These are phyloP conservation scores for Silene vulgaris DNA, from an alignment of 179 eudicot genomes.

Conservation along the genomic window DNA sequence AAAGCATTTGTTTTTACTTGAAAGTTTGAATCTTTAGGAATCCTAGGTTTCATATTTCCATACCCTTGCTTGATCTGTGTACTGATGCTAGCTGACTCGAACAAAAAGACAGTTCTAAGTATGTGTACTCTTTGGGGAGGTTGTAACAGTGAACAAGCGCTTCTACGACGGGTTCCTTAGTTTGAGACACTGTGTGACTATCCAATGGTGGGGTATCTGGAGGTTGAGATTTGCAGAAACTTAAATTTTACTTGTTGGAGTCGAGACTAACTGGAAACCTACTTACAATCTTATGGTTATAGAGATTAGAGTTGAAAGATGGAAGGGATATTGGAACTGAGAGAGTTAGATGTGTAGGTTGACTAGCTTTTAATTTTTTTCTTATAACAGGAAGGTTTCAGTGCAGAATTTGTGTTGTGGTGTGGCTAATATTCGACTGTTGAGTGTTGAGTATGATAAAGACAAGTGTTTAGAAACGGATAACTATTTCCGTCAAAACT, in stretches of 20 bases:
- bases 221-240: neutral
- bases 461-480: neutral
- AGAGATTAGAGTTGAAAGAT: neutral
- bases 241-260: neutral
- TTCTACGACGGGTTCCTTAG: neutral
- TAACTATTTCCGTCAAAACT: neutral
- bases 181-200: neutral
- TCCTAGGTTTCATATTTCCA: neutral
- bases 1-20: neutral
- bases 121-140: neutral
- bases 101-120: neutral
- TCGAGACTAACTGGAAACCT: neutral
- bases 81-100: neutral
- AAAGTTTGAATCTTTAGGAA: conserved; percentile 6
- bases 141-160: neutral
- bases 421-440: neutral
- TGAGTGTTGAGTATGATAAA: neutral
- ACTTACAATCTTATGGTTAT: neutral
- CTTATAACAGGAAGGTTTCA: neutral
- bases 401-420: neutral
- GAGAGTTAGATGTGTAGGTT: neutral
- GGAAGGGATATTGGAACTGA: neutral
- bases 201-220: neutral
- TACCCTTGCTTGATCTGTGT: conserved; percentile 3
- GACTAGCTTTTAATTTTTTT: neutral